phyloP scores from a whole-genome alignment of 805 yeast species.

The Candida ipomoeae region DNA sequence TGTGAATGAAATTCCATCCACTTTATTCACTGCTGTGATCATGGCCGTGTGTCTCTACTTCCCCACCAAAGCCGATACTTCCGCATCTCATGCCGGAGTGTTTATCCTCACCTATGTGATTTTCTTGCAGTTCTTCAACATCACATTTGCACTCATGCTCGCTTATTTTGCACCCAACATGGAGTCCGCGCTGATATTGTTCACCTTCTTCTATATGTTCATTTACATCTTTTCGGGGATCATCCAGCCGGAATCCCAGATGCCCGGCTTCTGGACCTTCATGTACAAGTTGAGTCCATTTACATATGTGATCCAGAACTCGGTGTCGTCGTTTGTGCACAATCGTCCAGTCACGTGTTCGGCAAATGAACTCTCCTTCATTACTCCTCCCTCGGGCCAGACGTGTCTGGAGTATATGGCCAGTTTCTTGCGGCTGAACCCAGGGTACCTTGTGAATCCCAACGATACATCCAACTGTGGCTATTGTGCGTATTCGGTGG shows the following conservation, averaged over 20 bases:
- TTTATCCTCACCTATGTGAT: slow-evolving; percentile 45
- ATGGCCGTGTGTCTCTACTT: slow-evolving; percentile 40
- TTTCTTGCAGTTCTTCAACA: slow-evolving; percentile 38
- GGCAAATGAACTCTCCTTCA: slow-evolving; percentile 39
- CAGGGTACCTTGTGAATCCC: neutral
- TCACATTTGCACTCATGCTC: slow-evolving; percentile 45
- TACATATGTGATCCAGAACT: slow-evolving; percentile 28
- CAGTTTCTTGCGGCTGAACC: neutral
- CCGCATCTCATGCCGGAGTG: slow-evolving; percentile 26
- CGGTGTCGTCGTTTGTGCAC: slow-evolving; percentile 44
- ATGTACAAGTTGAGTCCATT: slow-evolving; percentile 44
- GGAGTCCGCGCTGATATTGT: slow-evolving; percentile 58
- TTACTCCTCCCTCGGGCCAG: slow-evolving; percentile 42
- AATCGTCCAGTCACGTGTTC: slow-evolving; percentile 45
- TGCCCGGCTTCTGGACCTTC: slow-evolving; percentile 47
- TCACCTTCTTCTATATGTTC: slow-evolving; percentile 52
- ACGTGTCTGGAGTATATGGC: slow-evolving; percentile 4
- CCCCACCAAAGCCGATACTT: slow-evolving; percentile 18
- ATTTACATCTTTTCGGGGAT: slow-evolving; percentile 50
- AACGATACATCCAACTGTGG: neutral
- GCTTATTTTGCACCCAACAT: slow-evolving; percentile 21
- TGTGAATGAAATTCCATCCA: slow-evolving; percentile 39
- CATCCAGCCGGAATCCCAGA: slow-evolving; percentile 41
- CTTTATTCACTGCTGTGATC: neutral
- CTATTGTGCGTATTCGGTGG: neutral